A percentile compares a stretch with the other conserved stretches of the same genome.
Conservation (phyloP, 139 green algal species). For the Tetradesmus lagerheimii region DNA sequence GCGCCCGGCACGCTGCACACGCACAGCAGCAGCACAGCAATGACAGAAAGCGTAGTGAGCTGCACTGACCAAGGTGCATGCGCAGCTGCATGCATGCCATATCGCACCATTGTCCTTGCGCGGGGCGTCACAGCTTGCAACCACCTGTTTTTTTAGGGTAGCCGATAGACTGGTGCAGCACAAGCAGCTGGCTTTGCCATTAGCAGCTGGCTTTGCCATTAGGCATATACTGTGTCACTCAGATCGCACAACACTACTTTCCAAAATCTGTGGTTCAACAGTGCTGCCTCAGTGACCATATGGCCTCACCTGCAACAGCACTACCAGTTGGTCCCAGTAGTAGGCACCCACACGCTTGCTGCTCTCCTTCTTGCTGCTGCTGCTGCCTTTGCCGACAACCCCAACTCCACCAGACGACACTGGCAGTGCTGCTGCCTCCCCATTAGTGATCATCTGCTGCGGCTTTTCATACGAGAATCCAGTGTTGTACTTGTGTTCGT, state of each 20-base stretch:
- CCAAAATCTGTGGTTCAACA: too few relatives aligned
- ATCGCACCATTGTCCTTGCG: too few relatives aligned
- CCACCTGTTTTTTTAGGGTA: too few relatives aligned
- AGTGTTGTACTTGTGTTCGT: background rate
- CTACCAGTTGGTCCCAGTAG: constrained; percentile 27
- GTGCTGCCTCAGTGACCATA: background rate
- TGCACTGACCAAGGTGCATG: too few relatives aligned
- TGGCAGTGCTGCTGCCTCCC: background rate
- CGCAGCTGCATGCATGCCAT: too few relatives aligned
- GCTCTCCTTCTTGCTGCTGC: background rate
- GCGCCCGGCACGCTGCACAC: constrained; percentile 45
- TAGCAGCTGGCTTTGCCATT: too few relatives aligned
- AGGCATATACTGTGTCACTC: too few relatives aligned
- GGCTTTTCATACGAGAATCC: background rate
- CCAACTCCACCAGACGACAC: background rate
- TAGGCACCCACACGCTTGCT: background rate
- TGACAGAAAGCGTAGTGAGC: background rate
- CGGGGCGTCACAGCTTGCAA: too few relatives aligned
- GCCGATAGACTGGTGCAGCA: too few relatives aligned
- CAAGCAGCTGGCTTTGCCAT: too few relatives aligned
- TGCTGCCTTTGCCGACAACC: background rate
- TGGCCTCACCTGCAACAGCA: background rate
- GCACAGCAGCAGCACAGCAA: background rate
- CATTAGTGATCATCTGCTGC: background rate
- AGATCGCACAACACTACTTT: too few relatives aligned